These are phyloP conservation scores for Wallacemonas rigidus DNA, from an alignment of 208 protist species.

Conservation along the genomic window DNA sequence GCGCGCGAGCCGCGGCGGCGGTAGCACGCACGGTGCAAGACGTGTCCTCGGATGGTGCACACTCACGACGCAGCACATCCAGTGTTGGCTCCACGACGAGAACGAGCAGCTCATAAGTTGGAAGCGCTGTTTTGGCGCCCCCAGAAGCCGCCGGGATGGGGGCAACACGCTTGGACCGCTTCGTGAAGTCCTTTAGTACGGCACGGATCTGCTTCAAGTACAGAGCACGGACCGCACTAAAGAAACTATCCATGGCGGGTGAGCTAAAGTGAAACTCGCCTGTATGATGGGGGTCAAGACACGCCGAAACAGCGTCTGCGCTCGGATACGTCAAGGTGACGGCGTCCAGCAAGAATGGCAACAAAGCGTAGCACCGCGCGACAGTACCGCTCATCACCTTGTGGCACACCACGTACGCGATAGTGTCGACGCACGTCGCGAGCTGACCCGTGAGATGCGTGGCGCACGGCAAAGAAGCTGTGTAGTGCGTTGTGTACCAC, in stretches of 20 bases:
- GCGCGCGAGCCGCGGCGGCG: neutral
- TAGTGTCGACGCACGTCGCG: neutral
- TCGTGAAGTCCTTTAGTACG: slow-evolving; percentile 5
- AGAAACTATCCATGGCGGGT: neutral
- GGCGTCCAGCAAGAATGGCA: slow-evolving; percentile 14
- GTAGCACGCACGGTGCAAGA: neutral
- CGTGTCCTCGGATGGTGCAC: neutral
- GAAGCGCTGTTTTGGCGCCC: neutral
- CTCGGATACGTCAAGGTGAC: neutral
- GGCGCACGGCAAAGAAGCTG: neutral
- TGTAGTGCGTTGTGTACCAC: neutral
- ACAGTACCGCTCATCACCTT: slow-evolving; percentile 11
- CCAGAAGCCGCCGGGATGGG: neutral
- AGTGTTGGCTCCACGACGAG: slow-evolving; percentile 45
- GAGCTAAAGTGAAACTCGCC: slow-evolving; percentile 3
- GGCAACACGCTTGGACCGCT: slow-evolving; percentile 7
- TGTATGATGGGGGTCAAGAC: neutral
- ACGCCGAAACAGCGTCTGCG: no score
- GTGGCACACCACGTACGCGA: slow-evolving; percentile 11
- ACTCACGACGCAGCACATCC: slow-evolving; percentile 37
- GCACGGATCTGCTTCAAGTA: slow-evolving; percentile 5
- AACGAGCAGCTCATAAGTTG: slow-evolving; percentile 23
- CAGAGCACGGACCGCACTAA: neutral
- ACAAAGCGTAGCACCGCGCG: slow-evolving; percentile 6
- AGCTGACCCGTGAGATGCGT: neutral